Evolutionary conservation across 371 early-diverging fungal genomes (phyloP).

Genomic region (Neoconidiobolus thromboides): DNA sequence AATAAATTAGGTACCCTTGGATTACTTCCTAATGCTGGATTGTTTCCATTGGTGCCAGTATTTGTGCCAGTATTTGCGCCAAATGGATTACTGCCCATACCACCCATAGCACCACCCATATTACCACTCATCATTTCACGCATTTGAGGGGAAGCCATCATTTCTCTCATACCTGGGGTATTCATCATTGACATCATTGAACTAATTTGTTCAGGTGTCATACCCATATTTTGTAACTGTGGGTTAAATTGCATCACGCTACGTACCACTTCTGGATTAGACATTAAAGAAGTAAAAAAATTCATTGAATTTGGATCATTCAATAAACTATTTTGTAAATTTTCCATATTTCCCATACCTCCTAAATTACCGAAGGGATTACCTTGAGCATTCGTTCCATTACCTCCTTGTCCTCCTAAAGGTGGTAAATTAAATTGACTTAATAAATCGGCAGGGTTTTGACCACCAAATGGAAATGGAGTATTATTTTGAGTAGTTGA

Average conservation of each 20-base stretch:
- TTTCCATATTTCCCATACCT: conserved; percentile 21
- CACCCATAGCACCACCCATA: conserved; percentile 11
- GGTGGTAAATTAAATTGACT: background rate
- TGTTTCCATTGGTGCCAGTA: background rate
- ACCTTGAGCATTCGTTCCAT: conserved; percentile 14
- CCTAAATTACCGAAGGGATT: conserved; percentile 32
- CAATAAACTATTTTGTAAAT: conserved; percentile 16
- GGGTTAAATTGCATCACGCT: conserved; percentile 62
- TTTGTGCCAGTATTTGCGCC: conserved; percentile 10
- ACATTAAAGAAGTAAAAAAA: conserved; percentile 48
- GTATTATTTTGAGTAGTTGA: conserved; percentile 10
- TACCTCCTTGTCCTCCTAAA: conserved; percentile 18
- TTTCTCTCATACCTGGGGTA: conserved; percentile 51
- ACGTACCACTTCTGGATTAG: conserved; percentile 66
- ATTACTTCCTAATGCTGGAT: too few species aligned
- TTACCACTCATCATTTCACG: conserved; percentile 30
- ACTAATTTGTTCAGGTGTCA: conserved; percentile 66
- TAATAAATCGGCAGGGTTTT: conserved; percentile 11
- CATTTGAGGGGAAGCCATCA: conserved; percentile 69
- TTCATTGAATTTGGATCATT: background rate
- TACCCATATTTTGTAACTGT: conserved; percentile 63
- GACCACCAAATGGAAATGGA: conserved; percentile 11
- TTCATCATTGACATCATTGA: conserved; percentile 46
- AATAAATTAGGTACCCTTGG: too few species aligned
- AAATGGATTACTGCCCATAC: conserved; percentile 19